Percentiles rank a stretch among this genome's conserved stretches.
These are phyloP conservation scores for Podochytrium sp. DNA, from an alignment of 192 early-diverging fungal species.

Conservation along the genomic window DNA sequence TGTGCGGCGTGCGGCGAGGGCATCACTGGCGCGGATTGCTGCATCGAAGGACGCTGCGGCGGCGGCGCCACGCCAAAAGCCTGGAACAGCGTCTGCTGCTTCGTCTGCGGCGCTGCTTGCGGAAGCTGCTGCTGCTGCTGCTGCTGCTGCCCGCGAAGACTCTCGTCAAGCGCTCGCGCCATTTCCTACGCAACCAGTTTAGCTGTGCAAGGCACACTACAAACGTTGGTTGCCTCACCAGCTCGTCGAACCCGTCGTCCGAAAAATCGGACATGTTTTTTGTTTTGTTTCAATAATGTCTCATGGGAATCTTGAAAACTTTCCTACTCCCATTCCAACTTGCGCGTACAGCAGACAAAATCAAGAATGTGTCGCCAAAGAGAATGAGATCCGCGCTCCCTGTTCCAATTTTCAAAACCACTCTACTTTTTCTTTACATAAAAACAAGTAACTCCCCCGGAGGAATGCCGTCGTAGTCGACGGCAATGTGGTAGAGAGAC, in stretches of 20 bases:
- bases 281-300: no score
- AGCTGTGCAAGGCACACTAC: neutral
- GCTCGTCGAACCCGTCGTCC: neutral
- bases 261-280: no score
- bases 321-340: neutral
- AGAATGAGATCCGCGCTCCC: no score
- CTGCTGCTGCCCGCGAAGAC: neutral
- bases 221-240: neutral
- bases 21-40: neutral
- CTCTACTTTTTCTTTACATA: no score
- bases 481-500: no score
- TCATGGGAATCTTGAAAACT: no score
- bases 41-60: neutral
- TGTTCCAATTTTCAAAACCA: no score
- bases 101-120: neutral
- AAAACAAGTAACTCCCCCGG: no score
- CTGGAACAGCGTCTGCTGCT: constrained; percentile 11
- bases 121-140: neutral
- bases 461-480: no score
- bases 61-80: neutral
- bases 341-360: neutral
- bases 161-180: neutral
- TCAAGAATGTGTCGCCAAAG: no score
- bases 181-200: neutral
- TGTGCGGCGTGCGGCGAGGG: neutral